These are phyloP conservation scores for Ambispora gerdemannii DNA, from an alignment of 192 early-diverging fungal genomes.

Conservation along the genomic window DNA sequence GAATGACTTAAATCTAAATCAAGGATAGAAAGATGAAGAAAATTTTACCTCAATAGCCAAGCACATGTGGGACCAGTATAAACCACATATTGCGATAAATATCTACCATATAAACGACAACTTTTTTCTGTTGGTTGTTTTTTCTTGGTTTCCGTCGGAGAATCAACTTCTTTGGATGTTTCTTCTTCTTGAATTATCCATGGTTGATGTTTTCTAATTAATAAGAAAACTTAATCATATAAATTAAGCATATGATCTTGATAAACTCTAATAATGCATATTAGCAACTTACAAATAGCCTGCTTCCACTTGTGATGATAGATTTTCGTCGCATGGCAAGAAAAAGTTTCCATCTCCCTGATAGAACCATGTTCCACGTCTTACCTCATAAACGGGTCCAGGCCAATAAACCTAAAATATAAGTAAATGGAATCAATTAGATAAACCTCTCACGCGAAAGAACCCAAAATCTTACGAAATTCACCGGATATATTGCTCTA, in stretches of 20 bases:
- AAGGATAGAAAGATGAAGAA: not conserved
- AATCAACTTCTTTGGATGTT: conserved; percentile 28
- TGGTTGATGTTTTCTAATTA: conserved; percentile 54
- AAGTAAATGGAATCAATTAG: not conserved
- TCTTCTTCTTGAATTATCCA: conserved; percentile 40
- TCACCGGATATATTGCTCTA: conserved; percentile 55
- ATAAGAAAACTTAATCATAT: not conserved
- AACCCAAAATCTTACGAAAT: conserved; percentile 8
- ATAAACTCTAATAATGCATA: not conserved
- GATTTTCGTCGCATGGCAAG: conserved; percentile 78
- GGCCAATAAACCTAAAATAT: conserved; percentile 70
- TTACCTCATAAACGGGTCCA: conserved; percentile 76
- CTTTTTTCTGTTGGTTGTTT: conserved; percentile 50
- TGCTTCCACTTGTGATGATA: conserved; percentile 75
- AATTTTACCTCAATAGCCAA: conserved; percentile 50
- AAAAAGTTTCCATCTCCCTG: conserved; percentile 59
- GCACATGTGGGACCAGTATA: conserved; percentile 64
- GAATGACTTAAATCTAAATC: not conserved
- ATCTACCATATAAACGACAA: conserved; percentile 77
- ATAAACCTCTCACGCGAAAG: not conserved
- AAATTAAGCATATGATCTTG: not conserved
- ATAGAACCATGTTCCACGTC: conserved; percentile 82
- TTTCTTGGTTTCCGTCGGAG: conserved; percentile 29
- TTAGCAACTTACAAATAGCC: conserved; percentile 58
- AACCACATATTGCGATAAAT: conserved; percentile 70